Evolutionary conservation across 208 protist genomes (phyloP), one percentile per base, ranked within the genome.

Genomic region (Acanthamoeba culbertsoni): DNA sequence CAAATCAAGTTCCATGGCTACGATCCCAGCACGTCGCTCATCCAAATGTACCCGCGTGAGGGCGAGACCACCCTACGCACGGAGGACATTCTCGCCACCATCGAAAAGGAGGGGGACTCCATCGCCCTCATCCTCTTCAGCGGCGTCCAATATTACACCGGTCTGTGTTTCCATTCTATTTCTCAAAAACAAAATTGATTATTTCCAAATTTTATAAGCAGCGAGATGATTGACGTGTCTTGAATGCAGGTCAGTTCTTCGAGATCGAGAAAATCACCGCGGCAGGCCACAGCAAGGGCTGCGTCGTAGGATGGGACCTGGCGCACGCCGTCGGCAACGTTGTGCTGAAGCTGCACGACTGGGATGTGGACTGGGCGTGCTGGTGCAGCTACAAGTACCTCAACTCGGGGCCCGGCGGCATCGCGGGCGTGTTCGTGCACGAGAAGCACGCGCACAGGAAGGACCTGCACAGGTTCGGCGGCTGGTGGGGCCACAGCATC

Each of bases 311-410:
- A 40, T 97, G 98, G 77, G 98, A 99, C 96, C 97, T 98, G 51
- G 97, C 98, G 23, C 98, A 99, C 93, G 98, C 98, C n/a, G 98
- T 97, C 5, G 98, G 98, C 82, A 99, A 99, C 94, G 97, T 99
- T 31, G 95, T 95, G 43, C 96, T 99, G 43, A 68, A 96, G 77
- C 96, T 99, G 40, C 98, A 99, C 91, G 98, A 99, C 75, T 99
- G 98, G 98, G 95, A 97, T 55, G 98, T 99, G 12, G 98, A 99
- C 95, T 99, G 99, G 96, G 98, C 98, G 7, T 98, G 95, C 94
- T 99, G 98, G 98, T 99, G 98, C 95, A 97, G 97, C n/a, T 99
- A 98, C 97, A 98, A 98, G 91, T 99, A 99, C 96, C 95, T 99
- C n/a, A 99, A 98, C 96, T 96, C 96, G 48, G 98, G 98, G 5